A percentile compares a stretch with the other conserved stretches of the same genome.
Evolutionary conservation across 306 rosid genomes (phyloP).

Genomic region (Phaseolus lunatus): DNA sequence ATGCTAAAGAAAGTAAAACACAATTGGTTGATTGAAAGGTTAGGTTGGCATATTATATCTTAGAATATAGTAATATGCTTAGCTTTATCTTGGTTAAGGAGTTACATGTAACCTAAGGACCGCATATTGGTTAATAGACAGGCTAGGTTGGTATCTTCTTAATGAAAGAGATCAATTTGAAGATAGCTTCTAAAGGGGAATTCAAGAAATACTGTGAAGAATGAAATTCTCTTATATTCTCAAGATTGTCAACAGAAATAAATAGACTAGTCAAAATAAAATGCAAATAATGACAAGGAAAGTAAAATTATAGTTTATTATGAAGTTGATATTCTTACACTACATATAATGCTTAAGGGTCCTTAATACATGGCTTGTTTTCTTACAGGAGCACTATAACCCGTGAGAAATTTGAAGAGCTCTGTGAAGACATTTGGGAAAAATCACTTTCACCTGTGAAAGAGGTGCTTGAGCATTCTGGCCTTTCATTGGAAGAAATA

Average conservation of each 20-base stretch:
- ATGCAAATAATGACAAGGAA: constrained; percentile 31
- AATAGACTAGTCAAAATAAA: background rate
- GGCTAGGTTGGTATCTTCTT: constrained; percentile 4
- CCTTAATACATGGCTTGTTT: constrained; percentile 38
- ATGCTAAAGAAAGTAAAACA: constrained; percentile 4
- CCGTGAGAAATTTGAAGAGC: constrained; percentile 95
- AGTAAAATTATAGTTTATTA: constrained; percentile 17
- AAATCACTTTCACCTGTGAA: constrained; percentile 80
- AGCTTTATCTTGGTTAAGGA: constrained; percentile 16
- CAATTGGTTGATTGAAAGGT: background rate
- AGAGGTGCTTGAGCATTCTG: constrained; percentile 76
- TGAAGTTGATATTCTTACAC: constrained; percentile 14
- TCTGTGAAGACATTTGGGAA: constrained; percentile 94
- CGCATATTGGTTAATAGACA: constrained; percentile 10
- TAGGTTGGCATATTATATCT: too few relatives aligned
- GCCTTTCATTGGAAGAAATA: constrained; percentile 68
- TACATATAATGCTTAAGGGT: background rate
- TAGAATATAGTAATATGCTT: background rate
- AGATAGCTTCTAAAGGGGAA: background rate
- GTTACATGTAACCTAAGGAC: background rate
- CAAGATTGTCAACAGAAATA: constrained; percentile 30
- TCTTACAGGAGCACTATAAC: constrained; percentile 86
- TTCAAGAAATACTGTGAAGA: constrained; percentile 25
- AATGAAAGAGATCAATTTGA: constrained; percentile 10
- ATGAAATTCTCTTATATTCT: constrained; percentile 14